phyloP scores from a whole-genome alignment of 148 eudicot genomes.

The Dianthus caryophyllus region DNA sequence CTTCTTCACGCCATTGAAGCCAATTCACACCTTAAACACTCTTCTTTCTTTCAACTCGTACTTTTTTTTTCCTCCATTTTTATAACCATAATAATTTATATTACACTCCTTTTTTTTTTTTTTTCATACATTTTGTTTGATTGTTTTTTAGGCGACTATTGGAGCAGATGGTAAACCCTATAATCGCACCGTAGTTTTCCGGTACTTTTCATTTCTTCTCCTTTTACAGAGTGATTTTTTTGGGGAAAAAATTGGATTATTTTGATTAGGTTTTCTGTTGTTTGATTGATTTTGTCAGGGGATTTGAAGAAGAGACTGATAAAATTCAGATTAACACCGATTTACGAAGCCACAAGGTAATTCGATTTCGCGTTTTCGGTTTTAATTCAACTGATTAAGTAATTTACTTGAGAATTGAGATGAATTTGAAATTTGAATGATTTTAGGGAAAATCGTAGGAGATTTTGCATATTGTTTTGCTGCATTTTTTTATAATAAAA shows the following conservation, averaged over 20 bases:
- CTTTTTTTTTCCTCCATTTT: not conserved
- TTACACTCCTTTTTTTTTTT: no score
- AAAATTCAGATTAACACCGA: conserved; percentile 82
- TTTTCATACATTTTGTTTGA: no score
- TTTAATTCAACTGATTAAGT: no score
- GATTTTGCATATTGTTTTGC: no score
- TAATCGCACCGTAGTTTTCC: conserved; percentile 89
- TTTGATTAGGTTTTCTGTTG: no score
- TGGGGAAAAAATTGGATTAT: no score
- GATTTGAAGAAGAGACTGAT: conserved; percentile 58
- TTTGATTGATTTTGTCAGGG: conserved; percentile 36
- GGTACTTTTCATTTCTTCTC: conserved; percentile 29
- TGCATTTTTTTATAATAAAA: no score
- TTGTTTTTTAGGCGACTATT: conserved; percentile 52
- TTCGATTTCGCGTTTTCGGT: not conserved
- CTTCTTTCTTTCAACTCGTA: conserved; percentile 78
- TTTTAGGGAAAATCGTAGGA: no score
- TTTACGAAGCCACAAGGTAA: conserved; percentile 65
- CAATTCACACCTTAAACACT: conserved; percentile 68
- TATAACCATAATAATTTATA: not conserved
- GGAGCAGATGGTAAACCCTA: conserved; percentile 65
- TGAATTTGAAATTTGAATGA: not conserved
- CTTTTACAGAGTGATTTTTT: not conserved
- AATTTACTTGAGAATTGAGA: no score
- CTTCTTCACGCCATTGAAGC: conserved; percentile 63